Evolutionary conservation across 2,329 filamentous ascomycete genomes (phyloP), one percentile per base, ranked within the genome.

Genomic region (Fusarium sp.): DNA sequence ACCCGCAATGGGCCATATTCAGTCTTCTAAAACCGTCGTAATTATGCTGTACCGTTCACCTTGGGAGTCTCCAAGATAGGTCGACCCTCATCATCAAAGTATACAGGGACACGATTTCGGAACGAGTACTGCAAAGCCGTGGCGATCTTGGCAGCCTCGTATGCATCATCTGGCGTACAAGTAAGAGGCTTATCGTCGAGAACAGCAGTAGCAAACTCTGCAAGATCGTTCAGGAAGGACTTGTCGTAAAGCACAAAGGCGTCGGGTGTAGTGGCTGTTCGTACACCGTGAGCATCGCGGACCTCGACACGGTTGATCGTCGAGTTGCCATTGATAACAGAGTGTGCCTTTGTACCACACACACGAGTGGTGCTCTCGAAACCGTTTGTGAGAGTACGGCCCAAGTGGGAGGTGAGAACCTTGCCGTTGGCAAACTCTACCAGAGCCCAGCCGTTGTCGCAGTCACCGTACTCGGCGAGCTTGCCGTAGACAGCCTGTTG

Each of bases 381-480:
- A 36, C 78, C 79, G 55, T 78, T 76, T 11, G 78, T 76, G 67
- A 78, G 73, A 33, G 77, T 81, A 52, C 78, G 76, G 31, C 77
- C 76, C 48, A 75, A 71, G 68, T 78, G 76, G 31, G 75, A 72
- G 40, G 75, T 76, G 9, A 78, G 73, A 31, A 80, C 74, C 63
- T 79, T 79, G 22, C 78, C 78, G 55, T 76, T 78, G 69, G 75
- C 71, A 68, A 79, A 80, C 63, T 80, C 79, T 11, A 80, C 76
- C 9, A 79, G 63, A 5, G 72, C 78, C 55, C 78, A 74, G 8
- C 74, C 78, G 55, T 79, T 81, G 66, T 80, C 79, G 13, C 60
- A 66, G 61, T 75, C 73, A 45, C 70, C 70, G 33, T 69, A 66
- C 59, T 72, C 63, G 34, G 71, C 70, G 2, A 78, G 75, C 14